Conservation (phyloP, 768 basidiomycete genomes). For the Boletus subparvulus region DNA sequence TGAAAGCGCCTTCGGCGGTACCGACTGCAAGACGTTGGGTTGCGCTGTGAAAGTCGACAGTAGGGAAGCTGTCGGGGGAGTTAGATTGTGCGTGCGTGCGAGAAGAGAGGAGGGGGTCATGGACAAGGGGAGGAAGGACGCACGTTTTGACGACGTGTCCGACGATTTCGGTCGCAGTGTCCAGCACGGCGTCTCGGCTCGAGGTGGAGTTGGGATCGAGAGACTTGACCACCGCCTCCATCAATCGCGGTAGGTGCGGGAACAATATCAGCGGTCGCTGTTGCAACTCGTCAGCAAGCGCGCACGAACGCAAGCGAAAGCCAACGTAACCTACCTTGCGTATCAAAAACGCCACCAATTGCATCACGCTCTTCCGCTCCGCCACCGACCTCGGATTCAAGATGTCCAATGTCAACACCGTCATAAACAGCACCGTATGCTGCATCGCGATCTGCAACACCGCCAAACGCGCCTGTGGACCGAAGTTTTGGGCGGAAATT, state of each 20-base stretch:
- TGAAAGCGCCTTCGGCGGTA: constrained; percentile 88
- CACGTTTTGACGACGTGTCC: constrained; percentile 94
- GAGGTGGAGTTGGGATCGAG: constrained; percentile 85
- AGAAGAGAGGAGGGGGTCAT: neutral
- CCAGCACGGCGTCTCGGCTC: constrained; percentile 80
- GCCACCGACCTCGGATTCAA: constrained; percentile 70
- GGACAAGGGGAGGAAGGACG: constrained; percentile 20
- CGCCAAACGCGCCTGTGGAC: constrained; percentile 77
- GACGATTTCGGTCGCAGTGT: constrained; percentile 91
- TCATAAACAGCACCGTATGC: constrained; percentile 91
- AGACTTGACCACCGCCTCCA: constrained; percentile 95
- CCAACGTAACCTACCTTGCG: constrained; percentile 60
- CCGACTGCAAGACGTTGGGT: constrained; percentile 91
- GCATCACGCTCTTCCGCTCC: constrained; percentile 86
- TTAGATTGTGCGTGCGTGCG: neutral
- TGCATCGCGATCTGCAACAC: constrained; percentile 80
- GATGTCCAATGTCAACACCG: constrained; percentile 88
- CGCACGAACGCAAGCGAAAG: too few relatives aligned
- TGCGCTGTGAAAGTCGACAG: constrained; percentile 88
- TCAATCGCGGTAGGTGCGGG: constrained; percentile 77
- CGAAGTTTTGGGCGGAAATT: constrained; percentile 64
- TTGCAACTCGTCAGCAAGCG: neutral
- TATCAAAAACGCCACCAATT: constrained; percentile 90
- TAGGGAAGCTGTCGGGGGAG: constrained; percentile 64
- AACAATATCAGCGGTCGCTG: constrained; percentile 85